A percentile compares a stretch with the other conserved stretches of the same genome.
These are phyloP conservation scores for Neonectria neomacrospora DNA, from an alignment of 2,329 filamentous ascomycete genomes.

Conservation along the genomic window DNA sequence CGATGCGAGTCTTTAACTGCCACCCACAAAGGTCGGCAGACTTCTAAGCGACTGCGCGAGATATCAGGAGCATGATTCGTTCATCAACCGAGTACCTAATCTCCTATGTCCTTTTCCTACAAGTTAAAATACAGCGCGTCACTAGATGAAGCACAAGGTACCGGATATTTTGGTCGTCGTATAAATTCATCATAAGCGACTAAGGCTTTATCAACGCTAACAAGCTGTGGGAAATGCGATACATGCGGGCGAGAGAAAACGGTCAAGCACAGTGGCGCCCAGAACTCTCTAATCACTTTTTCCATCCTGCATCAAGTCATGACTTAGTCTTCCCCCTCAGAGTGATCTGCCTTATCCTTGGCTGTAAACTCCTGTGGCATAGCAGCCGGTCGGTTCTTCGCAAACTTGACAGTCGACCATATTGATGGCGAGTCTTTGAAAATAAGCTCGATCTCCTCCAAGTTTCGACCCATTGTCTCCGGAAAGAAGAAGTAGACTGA, in stretches of 20 bases:
- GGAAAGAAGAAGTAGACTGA: conserved; percentile 51
- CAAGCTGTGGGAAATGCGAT: neutral
- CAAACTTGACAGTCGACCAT: conserved; percentile 51
- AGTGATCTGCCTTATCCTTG: conserved; percentile 42
- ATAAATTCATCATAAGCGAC: neutral
- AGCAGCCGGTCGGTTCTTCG: conserved; percentile 48
- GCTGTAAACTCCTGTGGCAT: conserved; percentile 46
- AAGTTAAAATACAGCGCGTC: too few relatives aligned
- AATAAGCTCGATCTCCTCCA: conserved; percentile 58
- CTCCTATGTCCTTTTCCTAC: too few relatives aligned
- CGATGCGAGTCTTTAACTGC: too few relatives aligned
- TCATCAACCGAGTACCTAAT: too few relatives aligned
- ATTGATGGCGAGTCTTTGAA: conserved; percentile 54
- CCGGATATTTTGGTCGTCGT: neutral
- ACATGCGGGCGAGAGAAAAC: neutral
- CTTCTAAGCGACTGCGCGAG: too few relatives aligned
- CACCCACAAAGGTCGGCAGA: too few relatives aligned
- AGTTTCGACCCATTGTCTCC: conserved; percentile 61
- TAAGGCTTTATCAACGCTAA: neutral
- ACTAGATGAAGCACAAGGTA: neutral
- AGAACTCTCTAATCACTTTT: neutral
- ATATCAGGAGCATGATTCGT: too few relatives aligned
- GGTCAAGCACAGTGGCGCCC: neutral
- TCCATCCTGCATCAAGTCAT: too few relatives aligned
- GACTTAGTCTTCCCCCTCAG: conserved; percentile 24